Base-by-base conservation (phyloP, 495 filamentous ascomycete genomes). In the Penicillium egyptiacum region DNA sequence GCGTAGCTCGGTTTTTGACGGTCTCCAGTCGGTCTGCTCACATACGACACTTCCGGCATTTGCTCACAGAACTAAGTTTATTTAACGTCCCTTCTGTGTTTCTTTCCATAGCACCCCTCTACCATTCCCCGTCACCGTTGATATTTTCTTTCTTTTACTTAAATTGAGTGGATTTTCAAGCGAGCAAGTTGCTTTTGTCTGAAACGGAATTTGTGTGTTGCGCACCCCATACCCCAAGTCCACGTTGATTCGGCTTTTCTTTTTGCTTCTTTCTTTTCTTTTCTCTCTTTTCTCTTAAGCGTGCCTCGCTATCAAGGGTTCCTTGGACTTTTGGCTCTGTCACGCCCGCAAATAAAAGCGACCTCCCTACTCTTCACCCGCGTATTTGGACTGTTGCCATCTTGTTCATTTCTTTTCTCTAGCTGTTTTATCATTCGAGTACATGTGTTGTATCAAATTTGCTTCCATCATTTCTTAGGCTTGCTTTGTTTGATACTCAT, bases 171-270 rank as follows among this genome's bases (percentile, higher is more conserved):
- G 75, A 72, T 74, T 75, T 70, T 65, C 66, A 64, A 76, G 73
- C 73, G 74, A 73, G 66, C 70, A 60, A 70, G 70, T 63, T 74
- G 69, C 70, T 69, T 69, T 68, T 67, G 68, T 71, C 64, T 78
- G 69, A 74, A 76, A 73, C 70, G 69, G 71, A 75, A 73, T 74
- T 72, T 73, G 75, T 74, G 73, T 73, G 68, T 76, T 76, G 66
- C 71, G 67, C 75, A 75, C 72, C 30, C 67, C 72, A 76, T 76
- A 76, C 73, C 75, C 75, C 75, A 71, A 75, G 66, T 76, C 71
- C 72, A 75, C 66, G 67, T 70, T 73, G 68, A 65, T 61, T 70
- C 69, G 64, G 71, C 67, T 54, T 70, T 65, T 68, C 37, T 52
- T 59, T 59, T 19, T 5, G 20, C 42, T 26, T 45, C 20, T 43